A percentile compares a stretch with the other conserved stretches of the same genome.
Evolutionary conservation across 2,329 filamentous ascomycete genomes (phyloP).

Genomic region (Fusarium sp.): DNA sequence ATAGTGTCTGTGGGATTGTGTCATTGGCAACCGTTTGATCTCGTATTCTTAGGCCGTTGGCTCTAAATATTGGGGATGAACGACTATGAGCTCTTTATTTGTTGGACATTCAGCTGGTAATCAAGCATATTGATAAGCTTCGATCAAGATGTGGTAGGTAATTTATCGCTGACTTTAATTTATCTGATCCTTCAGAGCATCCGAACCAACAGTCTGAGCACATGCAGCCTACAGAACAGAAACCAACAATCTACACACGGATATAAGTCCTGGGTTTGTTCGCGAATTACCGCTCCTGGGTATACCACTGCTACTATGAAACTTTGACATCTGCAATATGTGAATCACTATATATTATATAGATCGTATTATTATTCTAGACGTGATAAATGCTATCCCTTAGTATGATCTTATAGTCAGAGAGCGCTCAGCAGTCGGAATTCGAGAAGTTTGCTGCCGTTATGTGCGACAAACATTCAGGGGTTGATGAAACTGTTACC

Average conservation of each 20-base stretch:
- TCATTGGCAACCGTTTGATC: neutral
- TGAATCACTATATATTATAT: neutral
- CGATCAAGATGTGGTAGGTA: slow-evolving; percentile 14
- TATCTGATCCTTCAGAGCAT: neutral
- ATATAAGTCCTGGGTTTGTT: neutral
- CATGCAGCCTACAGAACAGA: neutral
- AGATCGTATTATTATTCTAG: neutral
- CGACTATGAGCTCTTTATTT: neutral
- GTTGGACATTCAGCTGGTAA: neutral
- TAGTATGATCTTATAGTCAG: neutral
- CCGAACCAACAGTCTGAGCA: neutral
- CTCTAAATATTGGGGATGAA: neutral
- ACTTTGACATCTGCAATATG: neutral
- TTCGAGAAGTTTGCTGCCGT: neutral
- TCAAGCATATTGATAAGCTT: slow-evolving; percentile 15
- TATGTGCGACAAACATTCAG: neutral
- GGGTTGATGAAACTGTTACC: neutral
- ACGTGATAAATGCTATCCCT: neutral
- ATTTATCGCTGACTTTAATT: slow-evolving; percentile 17
- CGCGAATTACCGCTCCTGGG: neutral
- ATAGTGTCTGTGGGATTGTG: neutral
- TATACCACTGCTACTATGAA: neutral
- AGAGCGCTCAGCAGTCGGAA: neutral
- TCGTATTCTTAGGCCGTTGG: neutral
- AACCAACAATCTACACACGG: neutral